Percentiles rank a stretch among this genome's conserved stretches.
Evolutionary conservation across 805 yeast species (phyloP).

Genomic region (Candida orba): DNA sequence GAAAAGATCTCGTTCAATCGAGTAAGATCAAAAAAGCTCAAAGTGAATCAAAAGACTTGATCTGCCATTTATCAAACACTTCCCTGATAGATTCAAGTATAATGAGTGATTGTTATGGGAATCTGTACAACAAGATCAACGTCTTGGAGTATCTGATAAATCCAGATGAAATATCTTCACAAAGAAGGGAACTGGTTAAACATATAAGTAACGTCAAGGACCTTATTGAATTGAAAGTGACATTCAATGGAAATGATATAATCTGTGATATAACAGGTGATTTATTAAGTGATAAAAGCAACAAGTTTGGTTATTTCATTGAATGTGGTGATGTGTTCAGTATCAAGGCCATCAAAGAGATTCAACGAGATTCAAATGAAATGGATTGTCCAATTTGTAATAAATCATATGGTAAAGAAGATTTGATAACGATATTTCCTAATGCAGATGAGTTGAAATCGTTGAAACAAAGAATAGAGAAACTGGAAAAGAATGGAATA

Average conservation of each 20-base stretch:
- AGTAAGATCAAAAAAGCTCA: constrained; percentile 7
- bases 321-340: constrained; percentile 37
- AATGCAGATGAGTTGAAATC: constrained; percentile 14
- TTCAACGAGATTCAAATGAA: constrained; percentile 4
- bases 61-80: constrained; percentile 40
- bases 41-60: constrained; percentile 19
- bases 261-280: constrained; percentile 33
- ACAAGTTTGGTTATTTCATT: constrained; percentile 37
- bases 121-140: constrained; percentile 55
- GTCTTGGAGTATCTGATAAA: constrained; percentile 49
- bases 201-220: constrained; percentile 37
- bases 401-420: constrained; percentile 13
- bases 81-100: constrained; percentile 40
- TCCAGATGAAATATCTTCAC: constrained; percentile 20
- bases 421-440: constrained; percentile 35
- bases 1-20: constrained; percentile 39
- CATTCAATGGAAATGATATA: constrained; percentile 12
- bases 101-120: constrained; percentile 65
- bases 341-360: constrained; percentile 3
- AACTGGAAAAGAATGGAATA: constrained; percentile 21
- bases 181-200: constrained; percentile 20
- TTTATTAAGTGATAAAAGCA: constrained; percentile 29
- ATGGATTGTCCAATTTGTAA: constrained; percentile 37
- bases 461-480: constrained; percentile 17
- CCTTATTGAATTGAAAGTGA: constrained; percentile 35